These are phyloP conservation scores for Penicillium sp. DNA, from an alignment of 2,329 filamentous ascomycete species.

Conservation along the genomic window DNA sequence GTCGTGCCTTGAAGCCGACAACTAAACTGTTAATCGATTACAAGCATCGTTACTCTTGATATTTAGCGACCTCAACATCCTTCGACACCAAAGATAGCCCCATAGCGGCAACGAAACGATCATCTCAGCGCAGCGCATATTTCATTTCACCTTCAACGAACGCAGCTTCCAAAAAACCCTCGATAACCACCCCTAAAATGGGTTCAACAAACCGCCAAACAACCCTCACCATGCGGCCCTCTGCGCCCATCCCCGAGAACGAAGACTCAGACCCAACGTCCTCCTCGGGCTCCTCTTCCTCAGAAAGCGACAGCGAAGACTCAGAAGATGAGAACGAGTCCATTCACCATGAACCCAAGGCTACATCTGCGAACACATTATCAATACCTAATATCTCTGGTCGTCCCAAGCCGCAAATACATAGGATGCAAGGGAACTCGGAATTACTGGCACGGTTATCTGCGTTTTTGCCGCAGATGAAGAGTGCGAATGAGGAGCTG, in stretches of 20 bases:
- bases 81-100: not conserved
- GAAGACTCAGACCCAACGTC: conserved; percentile 26
- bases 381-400: conserved; percentile 30
- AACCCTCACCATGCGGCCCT: conserved; percentile 3
- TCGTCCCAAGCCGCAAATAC: conserved; percentile 37
- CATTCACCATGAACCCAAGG: conserved; percentile 10
- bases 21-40: not conserved
- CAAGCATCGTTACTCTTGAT: not conserved
- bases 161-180: not conserved
- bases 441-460: conserved; percentile 39
- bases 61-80: not conserved
- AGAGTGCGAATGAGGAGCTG: conserved; percentile 44
- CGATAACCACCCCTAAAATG: conserved; percentile 5
- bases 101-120: not conserved
- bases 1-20: not conserved
- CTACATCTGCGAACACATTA: not conserved
- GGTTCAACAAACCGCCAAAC: not conserved
- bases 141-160: not conserved
- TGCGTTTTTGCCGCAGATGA: conserved; percentile 44
- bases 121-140: not conserved
- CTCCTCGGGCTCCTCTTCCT: conserved; percentile 25
- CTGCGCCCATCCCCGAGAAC: not conserved
- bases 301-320: conserved; percentile 26
- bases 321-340: conserved; percentile 25
- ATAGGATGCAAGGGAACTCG: conserved; percentile 25